phyloP scores from a whole-genome alignment of 2,329 filamentous ascomycete genomes.

The Biscogniauxia marginata region DNA sequence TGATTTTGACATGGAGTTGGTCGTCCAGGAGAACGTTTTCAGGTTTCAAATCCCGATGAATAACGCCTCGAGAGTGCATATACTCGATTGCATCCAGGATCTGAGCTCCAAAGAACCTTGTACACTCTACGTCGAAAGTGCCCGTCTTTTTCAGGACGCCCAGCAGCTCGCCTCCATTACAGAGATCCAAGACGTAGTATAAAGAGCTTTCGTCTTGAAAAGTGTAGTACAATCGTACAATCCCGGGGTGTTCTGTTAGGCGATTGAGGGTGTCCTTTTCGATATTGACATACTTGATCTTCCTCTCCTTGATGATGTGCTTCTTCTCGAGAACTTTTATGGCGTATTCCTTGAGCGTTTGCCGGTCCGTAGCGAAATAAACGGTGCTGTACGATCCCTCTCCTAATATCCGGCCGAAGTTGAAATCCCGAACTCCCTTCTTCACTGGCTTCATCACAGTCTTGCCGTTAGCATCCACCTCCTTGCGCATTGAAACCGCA shows the following conservation, averaged over 20 bases:
- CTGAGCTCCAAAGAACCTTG: constrained; percentile 89
- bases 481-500: constrained; percentile 77
- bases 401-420: constrained; percentile 84
- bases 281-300: constrained; percentile 99
- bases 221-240: constrained; percentile 96
- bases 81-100: constrained; percentile 96
- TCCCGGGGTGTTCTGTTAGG: constrained; percentile 92
- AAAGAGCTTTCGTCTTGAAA: constrained; percentile 96
- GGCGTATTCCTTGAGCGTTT: constrained; percentile 93
- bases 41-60: constrained; percentile 94
- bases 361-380: constrained; percentile 85
- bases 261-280: constrained; percentile 98
- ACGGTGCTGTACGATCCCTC: constrained; percentile 99
- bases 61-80: constrained; percentile 95
- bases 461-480: constrained; percentile 82
- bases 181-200: constrained; percentile 95
- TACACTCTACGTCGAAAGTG: constrained; percentile 93
- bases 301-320: constrained; percentile 99
- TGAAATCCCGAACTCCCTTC: constrained; percentile 96
- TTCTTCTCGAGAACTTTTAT: constrained; percentile 98
- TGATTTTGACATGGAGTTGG: constrained; percentile 98
- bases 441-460: constrained; percentile 82
- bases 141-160: constrained; percentile 91
- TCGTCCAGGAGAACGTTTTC: constrained; percentile 95
- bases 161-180: constrained; percentile 86